A percentile compares a stretch with the other conserved stretches of the same genome.
Conservation (phyloP, 2,329 filamentous ascomycete genomes). For the Fusarium piperis region DNA sequence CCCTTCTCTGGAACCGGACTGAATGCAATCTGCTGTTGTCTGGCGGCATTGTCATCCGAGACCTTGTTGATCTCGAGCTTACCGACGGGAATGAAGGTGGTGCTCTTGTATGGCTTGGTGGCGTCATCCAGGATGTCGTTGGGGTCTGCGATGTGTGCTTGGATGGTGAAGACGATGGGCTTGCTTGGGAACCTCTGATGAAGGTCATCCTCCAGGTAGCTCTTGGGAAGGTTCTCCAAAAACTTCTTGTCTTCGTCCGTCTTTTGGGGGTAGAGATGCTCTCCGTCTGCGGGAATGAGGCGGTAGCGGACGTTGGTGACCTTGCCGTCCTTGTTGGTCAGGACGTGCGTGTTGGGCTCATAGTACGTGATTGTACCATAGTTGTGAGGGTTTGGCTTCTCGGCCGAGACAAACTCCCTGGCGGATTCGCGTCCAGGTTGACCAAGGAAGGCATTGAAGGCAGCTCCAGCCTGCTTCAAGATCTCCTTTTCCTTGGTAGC, state of each 20-base stretch:
- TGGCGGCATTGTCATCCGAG: background rate
- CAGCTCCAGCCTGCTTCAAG: background rate
- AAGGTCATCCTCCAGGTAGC: slow-evolving; percentile 21
- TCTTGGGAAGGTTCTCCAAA: background rate
- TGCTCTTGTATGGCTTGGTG: slow-evolving; percentile 4
- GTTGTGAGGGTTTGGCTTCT: slow-evolving; percentile 22
- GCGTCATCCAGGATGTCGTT: background rate
- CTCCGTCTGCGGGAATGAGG: slow-evolving; percentile 5
- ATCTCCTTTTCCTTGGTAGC: background rate
- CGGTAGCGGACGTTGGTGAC: slow-evolving; percentile 19
- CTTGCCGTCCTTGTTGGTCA: slow-evolving; percentile 13
- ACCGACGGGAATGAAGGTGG: background rate
- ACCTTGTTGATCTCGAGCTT: slow-evolving; percentile 22
- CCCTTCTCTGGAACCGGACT: slow-evolving; percentile 12
- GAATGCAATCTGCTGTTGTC: slow-evolving; percentile 14
- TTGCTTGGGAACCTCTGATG: slow-evolving; percentile 7
- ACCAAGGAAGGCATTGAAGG: background rate
- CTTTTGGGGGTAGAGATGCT: slow-evolving; percentile 9
- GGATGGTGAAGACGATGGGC: slow-evolving; percentile 18
- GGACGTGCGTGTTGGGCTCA: slow-evolving; percentile 21
- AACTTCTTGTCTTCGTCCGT: background rate
- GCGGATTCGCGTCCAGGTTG: background rate
- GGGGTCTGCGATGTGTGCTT: slow-evolving; percentile 19
- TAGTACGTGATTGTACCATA: slow-evolving; percentile 27
- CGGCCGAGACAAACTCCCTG: background rate